Base-by-base conservation (phyloP, 1,284 basidiomycete species). In the Pisolithus thermaeus region DNA sequence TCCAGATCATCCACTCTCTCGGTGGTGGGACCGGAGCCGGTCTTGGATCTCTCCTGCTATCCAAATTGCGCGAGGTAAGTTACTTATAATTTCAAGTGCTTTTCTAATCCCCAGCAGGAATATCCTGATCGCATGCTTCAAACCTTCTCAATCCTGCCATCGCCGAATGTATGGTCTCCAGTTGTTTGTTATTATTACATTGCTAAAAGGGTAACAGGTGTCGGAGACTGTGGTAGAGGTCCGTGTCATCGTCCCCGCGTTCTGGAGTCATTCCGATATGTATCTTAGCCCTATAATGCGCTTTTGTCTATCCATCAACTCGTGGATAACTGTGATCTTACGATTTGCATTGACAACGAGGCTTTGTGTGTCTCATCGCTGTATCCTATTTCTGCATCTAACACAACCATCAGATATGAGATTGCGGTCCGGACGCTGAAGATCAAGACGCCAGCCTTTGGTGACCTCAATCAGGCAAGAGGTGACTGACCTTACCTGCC, bases 211-310 rank as follows among this genome's bases (percentile, higher is more conserved):
- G 20, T 20, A 30, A 42, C 58, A 87, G 80, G 92, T 97, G 6
- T 96, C 93, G 1, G 95, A 97, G 70, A 97, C 95, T 1, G 86
- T 97, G 50, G 92, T 97, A 36, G 95, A 97, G 73, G 83, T 83
- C 59, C 54, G 68, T 38, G 2, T 28, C 9, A 16, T 38, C 51
- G 22, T 43, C 39, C n/a, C 44, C 2, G 27, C 35, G n/a, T 35
- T 48, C 36, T 2, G 50, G 55, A 36, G 56, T 35, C 20, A 28
- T 46, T 20, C 28, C 37, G 46, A 40, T 47, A 38, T 18, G 52
- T 28, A 41, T 20, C 16, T n/a, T 46, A 87, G 83, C 90, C 90
- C 0, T 97, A 97, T 72, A 97, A 97, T 67, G 84, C 92, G 3
- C 77, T 93, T 47, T 80, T 98, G 12, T 92, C 94, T 1, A 75